Evolutionary conservation across 805 yeast species (phyloP).

Genomic region (Schwanniomyces vanrijiae): DNA sequence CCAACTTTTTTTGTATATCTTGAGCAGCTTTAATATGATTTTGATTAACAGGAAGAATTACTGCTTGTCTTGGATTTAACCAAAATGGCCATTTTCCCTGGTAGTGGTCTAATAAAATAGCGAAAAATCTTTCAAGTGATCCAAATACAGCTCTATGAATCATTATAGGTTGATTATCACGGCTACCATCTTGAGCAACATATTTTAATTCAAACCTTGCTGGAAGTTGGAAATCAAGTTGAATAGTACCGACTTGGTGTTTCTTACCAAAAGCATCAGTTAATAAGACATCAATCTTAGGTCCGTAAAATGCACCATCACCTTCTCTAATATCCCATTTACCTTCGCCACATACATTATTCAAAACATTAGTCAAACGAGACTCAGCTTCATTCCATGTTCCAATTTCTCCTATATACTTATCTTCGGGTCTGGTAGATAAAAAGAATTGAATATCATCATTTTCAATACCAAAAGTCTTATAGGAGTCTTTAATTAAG

Average conservation of each 20-base stretch:
- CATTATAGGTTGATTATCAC: conserved; percentile 78
- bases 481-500: conserved; percentile 73
- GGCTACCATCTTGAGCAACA: conserved; percentile 49
- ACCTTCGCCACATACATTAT: conserved; percentile 44
- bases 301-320: conserved; percentile 98
- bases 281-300: conserved; percentile 85
- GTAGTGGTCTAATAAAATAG: conserved; percentile 85
- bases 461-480: conserved; percentile 56
- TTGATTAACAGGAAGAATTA: conserved; percentile 76
- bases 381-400: conserved; percentile 86
- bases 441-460: conserved; percentile 53
- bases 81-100: conserved; percentile 97
- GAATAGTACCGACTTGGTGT: conserved; percentile 95
- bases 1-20: conserved; percentile 43
- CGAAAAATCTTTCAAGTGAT: conserved; percentile 88
- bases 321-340: conserved; percentile 78
- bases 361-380: conserved; percentile 59
- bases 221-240: conserved; percentile 93
- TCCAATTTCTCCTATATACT: conserved; percentile 70
- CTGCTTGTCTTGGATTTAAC: conserved; percentile 90
- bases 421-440: conserved; percentile 81
- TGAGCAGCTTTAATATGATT: conserved; percentile 57
- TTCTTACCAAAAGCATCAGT: conserved; percentile 76
- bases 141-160: conserved; percentile 96
- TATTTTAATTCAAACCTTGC: conserved; percentile 75